These are phyloP conservation scores for Rhizopogon vesiculosus DNA, from an alignment of 768 basidiomycete genomes.

Conservation along the genomic window DNA sequence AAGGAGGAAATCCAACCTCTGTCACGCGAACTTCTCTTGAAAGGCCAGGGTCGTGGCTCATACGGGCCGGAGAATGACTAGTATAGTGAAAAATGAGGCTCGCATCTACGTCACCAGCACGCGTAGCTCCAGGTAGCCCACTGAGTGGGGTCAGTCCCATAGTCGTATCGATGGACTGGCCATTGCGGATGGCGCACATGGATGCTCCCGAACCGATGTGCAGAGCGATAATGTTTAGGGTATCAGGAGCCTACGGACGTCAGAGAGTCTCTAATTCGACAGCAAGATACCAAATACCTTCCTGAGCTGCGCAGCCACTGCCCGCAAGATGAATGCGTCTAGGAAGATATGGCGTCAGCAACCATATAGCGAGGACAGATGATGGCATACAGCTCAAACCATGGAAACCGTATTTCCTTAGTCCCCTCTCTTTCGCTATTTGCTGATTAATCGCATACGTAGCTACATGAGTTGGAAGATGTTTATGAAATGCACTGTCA, in stretches of 20 bases:
- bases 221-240: slow-evolving; percentile 72
- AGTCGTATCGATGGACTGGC: slow-evolving; percentile 76
- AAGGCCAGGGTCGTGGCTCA: slow-evolving; percentile 49
- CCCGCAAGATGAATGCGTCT: slow-evolving; percentile 67
- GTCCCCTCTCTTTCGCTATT: slow-evolving; percentile 56
- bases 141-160: slow-evolving; percentile 93
- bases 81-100: slow-evolving; percentile 81
- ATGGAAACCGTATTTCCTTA: slow-evolving; percentile 91
- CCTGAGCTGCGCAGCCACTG: slow-evolving; percentile 53
- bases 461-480: slow-evolving; percentile 71
- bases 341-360: background rate
- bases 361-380: background rate
- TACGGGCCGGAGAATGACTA: slow-evolving; percentile 45
- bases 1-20: slow-evolving; percentile 23
- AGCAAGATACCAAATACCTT: slow-evolving; percentile 33
- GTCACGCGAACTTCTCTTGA: slow-evolving; percentile 51
- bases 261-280: background rate
- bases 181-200: slow-evolving; percentile 67
- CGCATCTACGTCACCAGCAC: slow-evolving; percentile 80
- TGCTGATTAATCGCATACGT: slow-evolving; percentile 73
- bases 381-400: slow-evolving; percentile 60
- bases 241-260: slow-evolving; percentile 30
- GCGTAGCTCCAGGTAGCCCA: slow-evolving; percentile 85
- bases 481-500: slow-evolving; percentile 81
- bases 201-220: slow-evolving; percentile 93